Evolutionary conservation across 169 alveolate genomes (phyloP).

Genomic region (Neospora caninum): DNA sequence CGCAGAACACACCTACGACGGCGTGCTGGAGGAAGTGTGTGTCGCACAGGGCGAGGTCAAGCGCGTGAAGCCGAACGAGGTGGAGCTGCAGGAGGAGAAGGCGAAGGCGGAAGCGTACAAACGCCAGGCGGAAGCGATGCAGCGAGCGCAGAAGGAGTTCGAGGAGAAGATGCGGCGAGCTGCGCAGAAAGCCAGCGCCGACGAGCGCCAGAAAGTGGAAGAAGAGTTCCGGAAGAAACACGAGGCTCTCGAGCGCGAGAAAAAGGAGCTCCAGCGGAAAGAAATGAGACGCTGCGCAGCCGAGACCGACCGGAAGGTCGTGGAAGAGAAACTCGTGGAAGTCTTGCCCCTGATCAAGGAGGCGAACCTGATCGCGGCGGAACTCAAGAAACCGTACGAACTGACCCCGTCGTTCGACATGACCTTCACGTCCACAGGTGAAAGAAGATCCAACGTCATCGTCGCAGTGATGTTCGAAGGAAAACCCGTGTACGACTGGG

Average conservation of each 20-base stretch:
- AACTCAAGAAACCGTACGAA: conserved; percentile 38
- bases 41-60: conserved; percentile 48
- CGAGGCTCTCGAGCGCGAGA: conserved; percentile 20
- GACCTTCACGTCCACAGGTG: neutral
- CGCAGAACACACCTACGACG: neutral
- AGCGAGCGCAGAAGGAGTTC: conserved; percentile 47
- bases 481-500: conserved; percentile 38
- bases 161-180: conserved; percentile 46
- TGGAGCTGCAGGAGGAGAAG: conserved; percentile 58
- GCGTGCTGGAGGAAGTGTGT: conserved; percentile 45
- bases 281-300: conserved; percentile 19
- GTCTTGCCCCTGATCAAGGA: conserved; percentile 49
- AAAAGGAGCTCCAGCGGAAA: conserved; percentile 33
- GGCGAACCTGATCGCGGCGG: conserved; percentile 58
- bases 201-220: conserved; percentile 17
- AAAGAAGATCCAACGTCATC: conserved; percentile 14
- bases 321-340: conserved; percentile 37
- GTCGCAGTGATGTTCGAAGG: conserved; percentile 11
- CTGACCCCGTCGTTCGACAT: neutral
- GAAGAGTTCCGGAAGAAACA: conserved; percentile 54
- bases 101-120: conserved; percentile 30
- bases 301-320: conserved; percentile 43
- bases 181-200: conserved; percentile 35
- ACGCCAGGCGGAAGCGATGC: conserved; percentile 45
- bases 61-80: neutral